phyloP scores from a whole-genome alignment of 2,329 filamentous ascomycete species.

The Pseudovirgaria hyperparasitica region DNA sequence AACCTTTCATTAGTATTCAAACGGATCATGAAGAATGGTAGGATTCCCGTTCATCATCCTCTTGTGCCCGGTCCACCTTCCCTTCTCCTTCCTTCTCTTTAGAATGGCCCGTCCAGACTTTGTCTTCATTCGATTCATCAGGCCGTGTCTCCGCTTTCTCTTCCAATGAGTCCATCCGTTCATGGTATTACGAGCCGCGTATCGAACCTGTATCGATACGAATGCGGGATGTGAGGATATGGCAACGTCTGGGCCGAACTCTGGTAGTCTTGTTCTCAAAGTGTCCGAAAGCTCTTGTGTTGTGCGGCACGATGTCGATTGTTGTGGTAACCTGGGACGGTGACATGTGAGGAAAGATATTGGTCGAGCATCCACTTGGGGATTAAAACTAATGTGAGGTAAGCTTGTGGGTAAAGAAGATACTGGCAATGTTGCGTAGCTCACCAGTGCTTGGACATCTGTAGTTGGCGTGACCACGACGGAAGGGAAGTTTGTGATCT shows the following conservation, averaged over 20 bases:
- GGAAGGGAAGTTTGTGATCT: too few relatives aligned
- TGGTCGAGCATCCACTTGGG: neutral
- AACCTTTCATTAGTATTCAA: too few relatives aligned
- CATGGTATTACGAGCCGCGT: slow-evolving; percentile 41
- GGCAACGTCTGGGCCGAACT: too few relatives aligned
- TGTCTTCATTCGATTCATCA: slow-evolving; percentile 39
- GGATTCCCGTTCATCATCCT: too few relatives aligned
- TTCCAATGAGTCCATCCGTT: slow-evolving; percentile 47
- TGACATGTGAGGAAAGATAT: slow-evolving; percentile 12
- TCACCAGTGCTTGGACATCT: too few relatives aligned
- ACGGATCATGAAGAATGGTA: too few relatives aligned
- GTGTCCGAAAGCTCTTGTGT: slow-evolving; percentile 16
- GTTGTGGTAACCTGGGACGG: slow-evolving; percentile 9
- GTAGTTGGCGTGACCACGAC: too few relatives aligned
- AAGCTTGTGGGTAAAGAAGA: slow-evolving; percentile 1
- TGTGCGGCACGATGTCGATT: slow-evolving; percentile 7
- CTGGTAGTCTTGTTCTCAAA: too few relatives aligned
- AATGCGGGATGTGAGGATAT: slow-evolving; percentile 24
- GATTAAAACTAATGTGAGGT: neutral
- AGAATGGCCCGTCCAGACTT: slow-evolving; percentile 42
- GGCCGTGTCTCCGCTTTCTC: slow-evolving; percentile 50
- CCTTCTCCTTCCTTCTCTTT: slow-evolving; percentile 41
- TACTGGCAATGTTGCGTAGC: too few relatives aligned
- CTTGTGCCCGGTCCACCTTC: slow-evolving; percentile 35
- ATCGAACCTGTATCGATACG: slow-evolving; percentile 28